phyloP scores from a whole-genome alignment of 495 filamentous ascomycete species.

The Podospora pseudocomata region DNA sequence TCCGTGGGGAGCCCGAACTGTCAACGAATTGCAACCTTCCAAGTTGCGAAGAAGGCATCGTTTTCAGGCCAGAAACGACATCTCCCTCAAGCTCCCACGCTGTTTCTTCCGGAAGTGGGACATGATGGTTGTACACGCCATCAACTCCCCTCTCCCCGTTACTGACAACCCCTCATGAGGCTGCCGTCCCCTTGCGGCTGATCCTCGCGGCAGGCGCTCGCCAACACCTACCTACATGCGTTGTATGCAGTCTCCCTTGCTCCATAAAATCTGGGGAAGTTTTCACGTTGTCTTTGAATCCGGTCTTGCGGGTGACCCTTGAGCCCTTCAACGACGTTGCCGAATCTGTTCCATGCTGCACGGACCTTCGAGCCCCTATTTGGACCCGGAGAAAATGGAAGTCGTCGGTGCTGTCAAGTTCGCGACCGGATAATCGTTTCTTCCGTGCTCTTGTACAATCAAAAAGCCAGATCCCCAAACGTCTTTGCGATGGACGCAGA shows the following conservation, averaged over 20 bases:
- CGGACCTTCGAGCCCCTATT: background rate
- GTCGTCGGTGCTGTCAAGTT: background rate
- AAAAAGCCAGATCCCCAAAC: background rate
- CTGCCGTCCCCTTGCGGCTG: background rate
- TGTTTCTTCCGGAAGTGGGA: too few relatives aligned
- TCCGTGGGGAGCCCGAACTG: slow-evolving; percentile 14
- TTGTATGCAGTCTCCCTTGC: background rate
- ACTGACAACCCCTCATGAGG: background rate
- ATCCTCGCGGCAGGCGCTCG: background rate
- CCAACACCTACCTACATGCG: background rate
- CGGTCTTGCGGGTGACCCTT: background rate
- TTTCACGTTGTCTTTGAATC: background rate
- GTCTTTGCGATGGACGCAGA: background rate
- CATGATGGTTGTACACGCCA: too few relatives aligned
- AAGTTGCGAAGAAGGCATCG: background rate
- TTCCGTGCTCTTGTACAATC: background rate
- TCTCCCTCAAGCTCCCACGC: background rate
- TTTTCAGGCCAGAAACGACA: background rate
- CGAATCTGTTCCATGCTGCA: background rate
- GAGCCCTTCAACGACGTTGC: background rate
- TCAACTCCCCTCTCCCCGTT: background rate
- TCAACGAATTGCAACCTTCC: background rate
- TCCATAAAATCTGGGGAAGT: slow-evolving; percentile 5
- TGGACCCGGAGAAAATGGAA: background rate
- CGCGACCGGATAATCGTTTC: background rate